These are phyloP conservation scores for Cephalotrichum gorgonifer DNA, from an alignment of 2,329 filamentous ascomycete genomes.

Conservation along the genomic window DNA sequence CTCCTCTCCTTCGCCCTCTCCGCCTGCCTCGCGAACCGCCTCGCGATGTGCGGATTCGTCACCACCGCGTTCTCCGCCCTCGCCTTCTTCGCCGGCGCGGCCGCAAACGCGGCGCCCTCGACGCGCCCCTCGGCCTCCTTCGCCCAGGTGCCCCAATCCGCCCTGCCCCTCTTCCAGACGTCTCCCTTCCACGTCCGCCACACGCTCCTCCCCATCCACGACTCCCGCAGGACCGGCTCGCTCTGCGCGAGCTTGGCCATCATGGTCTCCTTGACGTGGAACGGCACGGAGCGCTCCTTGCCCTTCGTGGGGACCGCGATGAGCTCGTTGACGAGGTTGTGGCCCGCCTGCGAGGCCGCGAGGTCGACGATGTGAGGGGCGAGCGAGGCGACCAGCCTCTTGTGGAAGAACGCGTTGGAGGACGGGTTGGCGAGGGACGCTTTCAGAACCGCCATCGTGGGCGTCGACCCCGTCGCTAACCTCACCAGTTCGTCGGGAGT, in stretches of 20 bases:
- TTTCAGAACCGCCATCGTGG: slow-evolving; percentile 38
- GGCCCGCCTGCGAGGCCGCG: slow-evolving; percentile 38
- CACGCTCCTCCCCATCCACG: slow-evolving; percentile 43
- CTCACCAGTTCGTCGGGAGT: slow-evolving; percentile 43
- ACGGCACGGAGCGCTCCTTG: slow-evolving; percentile 34
- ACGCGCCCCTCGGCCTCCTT: slow-evolving; percentile 27
- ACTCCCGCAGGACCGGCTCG: slow-evolving; percentile 39
- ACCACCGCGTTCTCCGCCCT: not conserved
- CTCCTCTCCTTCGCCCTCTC: slow-evolving; percentile 3
- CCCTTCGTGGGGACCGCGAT: slow-evolving; percentile 38
- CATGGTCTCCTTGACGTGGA: slow-evolving; percentile 47
- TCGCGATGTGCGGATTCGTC: slow-evolving; percentile 3
- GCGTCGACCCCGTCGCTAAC: slow-evolving; percentile 48
- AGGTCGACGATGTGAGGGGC: slow-evolving; percentile 33
- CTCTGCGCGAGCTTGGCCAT: slow-evolving; percentile 36
- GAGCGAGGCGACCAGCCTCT: slow-evolving; percentile 38
- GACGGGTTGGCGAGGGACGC: slow-evolving; percentile 34
- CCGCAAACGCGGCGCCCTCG: not conserved
- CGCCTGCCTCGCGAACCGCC: slow-evolving; percentile 4
- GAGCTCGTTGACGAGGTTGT: slow-evolving; percentile 39
- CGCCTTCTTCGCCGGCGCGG: not conserved
- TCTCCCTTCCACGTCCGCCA: slow-evolving; percentile 51
- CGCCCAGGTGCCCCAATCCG: slow-evolving; percentile 47
- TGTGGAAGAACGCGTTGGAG: slow-evolving; percentile 43
- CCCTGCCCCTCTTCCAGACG: slow-evolving; percentile 39